Evolutionary conservation across 176 grass and related monocot species (phyloP), one percentile per base, ranked within the genome.

Genomic region (Elaeis guineensis): DNA sequence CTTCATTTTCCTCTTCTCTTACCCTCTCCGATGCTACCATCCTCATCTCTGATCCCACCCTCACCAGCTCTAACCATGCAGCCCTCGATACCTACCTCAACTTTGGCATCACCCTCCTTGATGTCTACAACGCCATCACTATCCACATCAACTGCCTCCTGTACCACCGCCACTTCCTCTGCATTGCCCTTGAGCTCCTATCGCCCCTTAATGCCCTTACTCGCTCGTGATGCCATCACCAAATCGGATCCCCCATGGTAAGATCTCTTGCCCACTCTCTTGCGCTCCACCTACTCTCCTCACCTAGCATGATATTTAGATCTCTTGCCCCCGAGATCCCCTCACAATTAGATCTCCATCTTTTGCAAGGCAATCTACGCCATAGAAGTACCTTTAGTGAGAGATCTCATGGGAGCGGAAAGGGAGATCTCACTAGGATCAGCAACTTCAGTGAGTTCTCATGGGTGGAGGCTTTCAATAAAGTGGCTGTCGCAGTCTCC

Each of bases 121-220:
- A 90, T 63, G 72, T 77, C 32, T 83, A 77, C 83, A 90, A 86
- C 73, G 68, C 80, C 21, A 74, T 81, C 70, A 48, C 86, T 28
- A 77, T 67, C 15, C 69, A 75, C 63, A 51, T 81, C 7, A 77
- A 87, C 17, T 39, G 19, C 12, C 73, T 95, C 56, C 73, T 77
- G 29, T 77, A 63, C 16, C 86, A 75, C 52, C 80, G 80, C 71
- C 86, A 82, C 21, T 66, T 82, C 51, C 67, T 89, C 19, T 59
- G 83, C 23, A 51, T 96, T 61, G 80, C 91, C 25, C 71, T 95
- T 57, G 77, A 83, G 65, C 75, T 81, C 21, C 70, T 86, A 19
- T 16, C 77, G 0, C 67, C 64, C 16, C 21, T 77, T 4, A 18
- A 72, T 20, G n/a, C 50, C 54, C 54, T 2, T 54, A 17, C 59